A percentile compares a stretch with the other conserved stretches of the same genome.
These are phyloP conservation scores for Tulasnella sp. DNA, from an alignment of 768 basidiomycete species.

Conservation along the genomic window DNA sequence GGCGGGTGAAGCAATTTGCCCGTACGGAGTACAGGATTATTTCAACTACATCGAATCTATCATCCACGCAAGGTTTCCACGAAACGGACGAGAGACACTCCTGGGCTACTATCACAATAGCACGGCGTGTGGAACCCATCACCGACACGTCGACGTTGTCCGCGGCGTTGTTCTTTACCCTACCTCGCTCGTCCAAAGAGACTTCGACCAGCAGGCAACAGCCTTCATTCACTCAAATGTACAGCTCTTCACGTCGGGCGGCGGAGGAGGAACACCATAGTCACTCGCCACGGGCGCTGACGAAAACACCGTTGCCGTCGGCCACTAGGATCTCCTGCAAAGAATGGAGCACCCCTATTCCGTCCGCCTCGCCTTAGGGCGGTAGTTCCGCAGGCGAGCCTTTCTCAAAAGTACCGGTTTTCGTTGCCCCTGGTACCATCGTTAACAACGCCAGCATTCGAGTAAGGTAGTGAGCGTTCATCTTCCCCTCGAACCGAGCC, in stretches of 20 bases:
- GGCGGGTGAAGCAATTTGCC: too few species aligned
- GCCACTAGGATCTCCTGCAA: background rate
- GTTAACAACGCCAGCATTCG: constrained; percentile 1
- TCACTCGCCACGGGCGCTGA: too few species aligned
- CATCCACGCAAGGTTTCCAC: too few species aligned
- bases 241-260: background rate
- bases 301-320: background rate
- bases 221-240: background rate
- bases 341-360: background rate
- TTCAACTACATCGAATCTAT: too few species aligned
- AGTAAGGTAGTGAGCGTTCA: constrained; percentile 4
- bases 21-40: too few species aligned
- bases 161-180: background rate
- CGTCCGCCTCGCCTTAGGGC: background rate
- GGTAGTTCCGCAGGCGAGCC: background rate
- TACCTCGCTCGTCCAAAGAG: background rate
- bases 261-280: background rate
- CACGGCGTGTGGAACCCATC: too few species aligned
- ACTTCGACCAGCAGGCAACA: background rate
- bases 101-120: too few species aligned
- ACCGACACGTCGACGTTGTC: too few species aligned
- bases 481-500: background rate
- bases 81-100: too few species aligned
- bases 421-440: background rate
- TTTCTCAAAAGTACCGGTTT: background rate